A percentile compares a stretch with the other conserved stretches of the same genome.
Conservation (phyloP, 78 protist genomes). For the Isochrysis galbana region DNA sequence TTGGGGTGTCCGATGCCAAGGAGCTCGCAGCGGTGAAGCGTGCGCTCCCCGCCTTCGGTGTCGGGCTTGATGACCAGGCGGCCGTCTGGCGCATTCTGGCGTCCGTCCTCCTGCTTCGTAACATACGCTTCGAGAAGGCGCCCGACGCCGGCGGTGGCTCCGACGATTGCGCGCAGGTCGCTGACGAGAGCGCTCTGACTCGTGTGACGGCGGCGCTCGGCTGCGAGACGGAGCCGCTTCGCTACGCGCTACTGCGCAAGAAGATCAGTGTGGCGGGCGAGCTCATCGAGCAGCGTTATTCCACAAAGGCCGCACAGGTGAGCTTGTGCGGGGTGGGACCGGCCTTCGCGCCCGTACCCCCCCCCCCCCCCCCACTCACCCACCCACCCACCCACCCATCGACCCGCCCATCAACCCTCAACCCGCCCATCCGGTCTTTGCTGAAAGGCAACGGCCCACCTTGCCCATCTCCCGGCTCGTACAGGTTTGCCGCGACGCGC, state of each 20-base stretch:
- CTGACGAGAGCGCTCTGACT: neutral
- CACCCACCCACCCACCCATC: too few relatives aligned
- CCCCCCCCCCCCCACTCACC: too few relatives aligned
- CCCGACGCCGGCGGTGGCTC: neutral
- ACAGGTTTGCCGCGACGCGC: constrained; percentile 70
- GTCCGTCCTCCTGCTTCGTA: neutral
- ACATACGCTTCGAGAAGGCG: neutral
- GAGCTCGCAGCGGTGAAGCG: neutral
- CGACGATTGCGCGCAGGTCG: neutral
- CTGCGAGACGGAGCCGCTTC: neutral
- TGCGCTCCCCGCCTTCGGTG: neutral
- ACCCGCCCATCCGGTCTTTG: too few relatives aligned
- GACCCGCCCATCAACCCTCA: too few relatives aligned
- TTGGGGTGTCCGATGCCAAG: neutral
- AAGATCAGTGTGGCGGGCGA: neutral
- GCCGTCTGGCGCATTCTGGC: neutral
- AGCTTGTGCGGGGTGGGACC: too few relatives aligned
- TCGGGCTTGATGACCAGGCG: neutral
- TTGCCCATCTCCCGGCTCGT: too few relatives aligned
- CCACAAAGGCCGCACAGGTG: neutral
- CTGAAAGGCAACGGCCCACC: too few relatives aligned
- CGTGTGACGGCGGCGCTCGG: neutral
- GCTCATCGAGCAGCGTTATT: too few relatives aligned
- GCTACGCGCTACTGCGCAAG: neutral
- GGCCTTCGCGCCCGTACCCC: too few relatives aligned